Base-by-base conservation (phyloP, 2,329 filamentous ascomycete genomes). In the Emericellopsis cladophorae region DNA sequence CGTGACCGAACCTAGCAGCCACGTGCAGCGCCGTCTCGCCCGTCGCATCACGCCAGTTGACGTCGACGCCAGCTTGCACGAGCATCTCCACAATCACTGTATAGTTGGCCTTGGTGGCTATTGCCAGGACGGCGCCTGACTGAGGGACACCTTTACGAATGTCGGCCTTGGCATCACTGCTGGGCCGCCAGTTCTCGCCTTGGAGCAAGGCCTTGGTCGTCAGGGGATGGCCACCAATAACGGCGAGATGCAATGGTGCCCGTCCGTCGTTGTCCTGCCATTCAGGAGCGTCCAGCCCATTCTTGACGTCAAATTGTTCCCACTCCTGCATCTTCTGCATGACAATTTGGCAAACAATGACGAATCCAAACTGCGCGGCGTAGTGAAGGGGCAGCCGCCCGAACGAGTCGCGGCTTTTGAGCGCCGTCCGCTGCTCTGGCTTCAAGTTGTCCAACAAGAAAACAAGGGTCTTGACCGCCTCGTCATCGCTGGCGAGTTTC, bases 191-290 rank as follows among this genome's bases (percentile, higher is more conserved):
- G 46, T 81, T 81, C 54, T 94, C 88, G 3, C 85, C 81, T 43
- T 84, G 76, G 1, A 98, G 69, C 4, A 98, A 72, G 14, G 80
- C 76, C 49, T 84, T 76, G 1, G 89, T 95, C 0, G 90, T 95
- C 40, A 89, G 65, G 3, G 85, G 79, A 57, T 98, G 92, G 1
- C 90, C 90, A 34, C 86, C 88, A 37, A 95, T 84, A 22, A 96
- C 90, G 51, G 84, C 87, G 36, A 98, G 74, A 64, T 98, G 90
- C 34, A 98, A 67, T 1, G 92, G 92, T 9, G 89, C 86, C 58
- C 83, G 87, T 15, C 92, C 90, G 53, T 96, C 92, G 16, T 79
- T 75, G 55, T 98, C 92, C 60, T 95, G 90, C 90, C 90, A 96
- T 45, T 80, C 72, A 1, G 77, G 71, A 0, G 85, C 84, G 56